phyloP scores from a whole-genome alignment of 495 filamentous ascomycete species.

The Hapsidospora chrysogenum region DNA sequence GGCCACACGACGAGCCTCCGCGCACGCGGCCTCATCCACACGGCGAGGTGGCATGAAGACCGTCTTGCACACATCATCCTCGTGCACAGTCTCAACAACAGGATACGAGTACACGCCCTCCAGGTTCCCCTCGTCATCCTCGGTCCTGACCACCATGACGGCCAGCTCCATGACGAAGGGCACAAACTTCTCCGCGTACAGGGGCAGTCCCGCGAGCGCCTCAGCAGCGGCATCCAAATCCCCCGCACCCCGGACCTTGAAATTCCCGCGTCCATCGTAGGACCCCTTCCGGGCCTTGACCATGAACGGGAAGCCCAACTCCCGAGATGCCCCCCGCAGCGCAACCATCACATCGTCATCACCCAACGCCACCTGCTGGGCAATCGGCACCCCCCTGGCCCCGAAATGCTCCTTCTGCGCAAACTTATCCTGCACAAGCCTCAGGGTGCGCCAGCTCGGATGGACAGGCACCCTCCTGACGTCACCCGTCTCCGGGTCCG shows the following conservation, averaged over 20 bases:
- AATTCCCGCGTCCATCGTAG: constrained; percentile 91
- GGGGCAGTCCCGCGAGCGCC: constrained; percentile 46
- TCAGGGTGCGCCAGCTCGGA: constrained; percentile 77
- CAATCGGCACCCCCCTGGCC: constrained; percentile 49
- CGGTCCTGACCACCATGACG: constrained; percentile 88
- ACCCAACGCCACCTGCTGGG: constrained; percentile 44
- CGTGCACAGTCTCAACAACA: constrained; percentile 84
- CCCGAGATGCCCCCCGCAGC: constrained; percentile 42
- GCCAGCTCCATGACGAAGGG: constrained; percentile 75
- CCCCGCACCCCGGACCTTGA: constrained; percentile 44
- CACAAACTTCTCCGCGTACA: constrained; percentile 89
- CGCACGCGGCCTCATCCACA: constrained; percentile 40
- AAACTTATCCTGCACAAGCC: constrained; percentile 93
- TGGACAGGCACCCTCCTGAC: constrained; percentile 43
- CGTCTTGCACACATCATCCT: constrained; percentile 89
- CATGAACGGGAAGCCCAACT: constrained; percentile 81
- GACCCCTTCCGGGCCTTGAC: constrained; percentile 84
- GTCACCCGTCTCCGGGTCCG: constrained; percentile 24
- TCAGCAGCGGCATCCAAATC: constrained; percentile 56
- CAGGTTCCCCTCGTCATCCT: constrained; percentile 41
- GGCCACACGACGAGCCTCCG: constrained; percentile 59
- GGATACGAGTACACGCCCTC: constrained; percentile 55
- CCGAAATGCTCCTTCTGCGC: constrained; percentile 72
- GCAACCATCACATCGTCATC: constrained; percentile 33
- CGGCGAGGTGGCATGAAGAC: constrained; percentile 72